These are phyloP conservation scores for Xenosphaeropsis pyriputrescens DNA, from an alignment of 2,329 filamentous ascomycete species.

Conservation along the genomic window DNA sequence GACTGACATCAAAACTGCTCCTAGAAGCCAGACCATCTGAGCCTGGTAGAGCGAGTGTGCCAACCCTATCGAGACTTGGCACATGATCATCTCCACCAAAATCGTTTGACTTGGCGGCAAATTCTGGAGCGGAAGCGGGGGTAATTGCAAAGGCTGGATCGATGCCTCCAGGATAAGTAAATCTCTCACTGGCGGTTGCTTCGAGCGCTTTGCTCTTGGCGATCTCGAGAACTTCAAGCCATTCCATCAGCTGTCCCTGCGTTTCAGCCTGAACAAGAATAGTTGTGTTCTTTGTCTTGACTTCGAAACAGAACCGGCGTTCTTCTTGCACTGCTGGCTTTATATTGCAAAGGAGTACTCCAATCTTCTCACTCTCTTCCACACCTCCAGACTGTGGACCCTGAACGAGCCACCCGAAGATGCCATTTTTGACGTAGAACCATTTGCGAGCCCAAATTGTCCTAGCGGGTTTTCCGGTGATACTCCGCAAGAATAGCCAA, in stretches of 20 bases:
- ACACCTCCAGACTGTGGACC: slow-evolving; percentile 69
- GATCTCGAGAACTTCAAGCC: slow-evolving; percentile 85
- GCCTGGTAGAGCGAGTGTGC: slow-evolving; percentile 50
- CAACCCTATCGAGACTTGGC: slow-evolving; percentile 38
- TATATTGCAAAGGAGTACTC: slow-evolving; percentile 84
- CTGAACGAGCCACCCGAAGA: slow-evolving; percentile 89
- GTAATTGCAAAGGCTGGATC: slow-evolving; percentile 87
- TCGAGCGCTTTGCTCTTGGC: slow-evolving; percentile 89
- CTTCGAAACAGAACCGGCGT: slow-evolving; percentile 90
- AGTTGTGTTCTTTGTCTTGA: slow-evolving; percentile 92
- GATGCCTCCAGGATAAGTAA: slow-evolving; percentile 27
- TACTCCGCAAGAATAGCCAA: slow-evolving; percentile 74
- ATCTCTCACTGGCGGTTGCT: slow-evolving; percentile 35
- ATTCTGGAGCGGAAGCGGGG: slow-evolving; percentile 75
- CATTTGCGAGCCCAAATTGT: slow-evolving; percentile 84
- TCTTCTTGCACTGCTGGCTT: slow-evolving; percentile 87
- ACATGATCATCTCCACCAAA: slow-evolving; percentile 29
- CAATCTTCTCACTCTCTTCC: slow-evolving; percentile 90
- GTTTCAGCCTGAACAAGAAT: slow-evolving; percentile 87
- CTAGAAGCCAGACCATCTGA: slow-evolving; percentile 38
- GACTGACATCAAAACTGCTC: slow-evolving; percentile 57
- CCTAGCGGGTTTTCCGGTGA: slow-evolving; percentile 77
- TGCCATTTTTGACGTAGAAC: slow-evolving; percentile 92
- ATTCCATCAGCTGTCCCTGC: slow-evolving; percentile 81
- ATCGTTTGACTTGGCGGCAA: slow-evolving; percentile 60